A percentile compares a stretch with the other conserved stretches of the same genome.
Evolutionary conservation across 2,329 filamentous ascomycete species (phyloP).

Genomic region (Pseudogymnoascus sp.): DNA sequence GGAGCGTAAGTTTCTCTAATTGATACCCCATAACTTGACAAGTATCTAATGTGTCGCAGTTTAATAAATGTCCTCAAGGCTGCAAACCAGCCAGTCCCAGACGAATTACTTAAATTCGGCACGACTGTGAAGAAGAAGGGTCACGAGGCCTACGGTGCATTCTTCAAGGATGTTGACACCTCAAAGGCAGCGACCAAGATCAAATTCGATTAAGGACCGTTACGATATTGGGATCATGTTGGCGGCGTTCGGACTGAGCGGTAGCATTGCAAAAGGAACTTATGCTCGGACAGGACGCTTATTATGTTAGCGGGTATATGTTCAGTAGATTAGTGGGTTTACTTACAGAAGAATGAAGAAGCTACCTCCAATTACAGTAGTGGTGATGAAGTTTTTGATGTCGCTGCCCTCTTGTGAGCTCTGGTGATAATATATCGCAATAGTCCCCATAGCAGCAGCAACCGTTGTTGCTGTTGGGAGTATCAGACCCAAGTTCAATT

Average conservation of each 20-base stretch:
- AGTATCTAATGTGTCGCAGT: slow-evolving; percentile 35
- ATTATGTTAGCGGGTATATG: slow-evolving; percentile 16
- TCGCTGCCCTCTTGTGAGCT: slow-evolving; percentile 3
- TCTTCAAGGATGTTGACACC: slow-evolving; percentile 84
- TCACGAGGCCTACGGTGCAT: slow-evolving; percentile 90
- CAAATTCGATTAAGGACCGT: slow-evolving; percentile 61
- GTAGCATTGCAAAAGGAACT: slow-evolving; percentile 47
- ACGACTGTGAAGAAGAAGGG: slow-evolving; percentile 99
- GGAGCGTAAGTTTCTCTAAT: slow-evolving; percentile 60
- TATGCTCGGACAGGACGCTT: slow-evolving; percentile 49
- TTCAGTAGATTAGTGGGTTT: slow-evolving; percentile 26
- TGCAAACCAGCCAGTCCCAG: slow-evolving; percentile 86
- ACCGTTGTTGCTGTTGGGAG: slow-evolving; percentile 40
- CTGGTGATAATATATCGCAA: slow-evolving; percentile 31
- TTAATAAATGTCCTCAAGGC: slow-evolving; percentile 91
- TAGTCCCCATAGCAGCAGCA: slow-evolving; percentile 39
- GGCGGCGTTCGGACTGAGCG: slow-evolving; percentile 28
- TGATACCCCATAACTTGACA: not conserved
- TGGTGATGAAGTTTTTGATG: not conserved
- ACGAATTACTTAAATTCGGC: slow-evolving; percentile 88
- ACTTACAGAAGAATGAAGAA: slow-evolving; percentile 19
- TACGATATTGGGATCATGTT: slow-evolving; percentile 23
- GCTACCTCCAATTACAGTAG: slow-evolving; percentile 2
- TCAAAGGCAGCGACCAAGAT: slow-evolving; percentile 86
- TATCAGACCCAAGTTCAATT: slow-evolving; percentile 37